A percentile compares a stretch with the other conserved stretches of the same genome.
These are phyloP conservation scores for Penicillium samsonianum DNA, from an alignment of 495 filamentous ascomycete genomes.

Conservation along the genomic window DNA sequence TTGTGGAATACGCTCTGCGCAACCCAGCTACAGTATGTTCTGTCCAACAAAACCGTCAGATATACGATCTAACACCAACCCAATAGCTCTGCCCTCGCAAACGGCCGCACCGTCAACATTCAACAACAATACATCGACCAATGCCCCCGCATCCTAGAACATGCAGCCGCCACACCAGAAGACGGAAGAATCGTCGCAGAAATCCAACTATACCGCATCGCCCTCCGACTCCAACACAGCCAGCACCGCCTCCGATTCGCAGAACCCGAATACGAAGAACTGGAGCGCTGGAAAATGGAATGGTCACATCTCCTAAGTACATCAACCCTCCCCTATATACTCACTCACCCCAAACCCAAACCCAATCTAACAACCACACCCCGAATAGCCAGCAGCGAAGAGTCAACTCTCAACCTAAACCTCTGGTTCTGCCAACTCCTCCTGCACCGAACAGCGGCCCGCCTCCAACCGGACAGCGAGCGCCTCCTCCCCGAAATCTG, in stretches of 20 bases:
- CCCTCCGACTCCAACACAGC: constrained; percentile 32
- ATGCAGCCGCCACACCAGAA: constrained; percentile 36
- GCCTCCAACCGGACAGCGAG: constrained; percentile 33
- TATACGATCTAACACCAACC: constrained; percentile 3
- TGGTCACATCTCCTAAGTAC: constrained; percentile 43
- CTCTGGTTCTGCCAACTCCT: constrained; percentile 45
- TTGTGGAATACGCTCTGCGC: constrained; percentile 44
- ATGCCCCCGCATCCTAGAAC: constrained; percentile 39
- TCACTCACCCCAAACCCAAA: background rate
- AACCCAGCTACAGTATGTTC: constrained; percentile 41
- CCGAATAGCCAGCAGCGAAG: constrained; percentile 31
- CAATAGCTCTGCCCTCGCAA: constrained; percentile 38
- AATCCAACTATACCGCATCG: constrained; percentile 40
- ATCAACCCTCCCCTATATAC: background rate
- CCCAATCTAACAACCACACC: constrained; percentile 9
- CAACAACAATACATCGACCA: constrained; percentile 39
- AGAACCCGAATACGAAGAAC: constrained; percentile 40
- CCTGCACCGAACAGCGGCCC: constrained; percentile 37
- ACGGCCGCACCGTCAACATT: constrained; percentile 39
- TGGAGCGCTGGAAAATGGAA: constrained; percentile 44
- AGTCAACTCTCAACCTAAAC: constrained; percentile 39
- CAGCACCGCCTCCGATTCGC: constrained; percentile 34
- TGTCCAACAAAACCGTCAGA: background rate
- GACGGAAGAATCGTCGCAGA: constrained; percentile 42
- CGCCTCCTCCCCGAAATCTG: constrained; percentile 33